Conservation (phyloP, 805 yeast genomes). For the Brettanomyces naardenensis region DNA sequence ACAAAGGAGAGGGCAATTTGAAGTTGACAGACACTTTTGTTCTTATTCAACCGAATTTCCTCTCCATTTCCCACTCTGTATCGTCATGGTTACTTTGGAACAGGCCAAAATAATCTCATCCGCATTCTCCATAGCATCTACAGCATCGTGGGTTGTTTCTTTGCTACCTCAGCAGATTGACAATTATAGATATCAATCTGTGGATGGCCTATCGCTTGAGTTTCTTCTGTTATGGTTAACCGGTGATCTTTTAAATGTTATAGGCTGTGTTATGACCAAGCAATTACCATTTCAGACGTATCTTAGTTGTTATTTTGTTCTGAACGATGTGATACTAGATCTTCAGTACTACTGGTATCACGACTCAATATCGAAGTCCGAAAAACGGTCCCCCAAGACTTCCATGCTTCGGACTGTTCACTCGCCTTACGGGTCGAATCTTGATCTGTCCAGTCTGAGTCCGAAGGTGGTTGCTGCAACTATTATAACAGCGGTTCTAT, state of each 20-base stretch:
- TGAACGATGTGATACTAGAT: conserved; percentile 60
- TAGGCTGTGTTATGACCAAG: conserved; percentile 68
- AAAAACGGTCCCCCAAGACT: not conserved
- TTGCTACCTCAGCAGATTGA: conserved; percentile 29
- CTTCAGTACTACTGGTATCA: conserved; percentile 66
- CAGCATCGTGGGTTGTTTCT: conserved; percentile 29
- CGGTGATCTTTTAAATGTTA: conserved; percentile 29
- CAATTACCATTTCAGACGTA: conserved; percentile 78
- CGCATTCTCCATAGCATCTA: conserved; percentile 21
- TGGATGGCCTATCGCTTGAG: conserved; percentile 24
- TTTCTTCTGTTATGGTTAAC: conserved; percentile 26
- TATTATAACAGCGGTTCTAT: not conserved
- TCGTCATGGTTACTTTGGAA: not conserved
- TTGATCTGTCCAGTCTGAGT: not conserved
- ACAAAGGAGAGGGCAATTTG: no score
- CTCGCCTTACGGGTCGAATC: not conserved
- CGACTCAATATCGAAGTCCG: not conserved
- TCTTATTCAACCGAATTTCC: no score
- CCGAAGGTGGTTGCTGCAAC: not conserved
- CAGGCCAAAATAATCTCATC: conserved; percentile 11
- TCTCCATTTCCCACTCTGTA: no score
- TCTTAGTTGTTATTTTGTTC: conserved; percentile 64
- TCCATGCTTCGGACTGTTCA: not conserved
- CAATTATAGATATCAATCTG: conserved; percentile 24
- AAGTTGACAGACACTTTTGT: no score